phyloP scores from a whole-genome alignment of 208 protist genomes.

The Crithidia bombi region DNA sequence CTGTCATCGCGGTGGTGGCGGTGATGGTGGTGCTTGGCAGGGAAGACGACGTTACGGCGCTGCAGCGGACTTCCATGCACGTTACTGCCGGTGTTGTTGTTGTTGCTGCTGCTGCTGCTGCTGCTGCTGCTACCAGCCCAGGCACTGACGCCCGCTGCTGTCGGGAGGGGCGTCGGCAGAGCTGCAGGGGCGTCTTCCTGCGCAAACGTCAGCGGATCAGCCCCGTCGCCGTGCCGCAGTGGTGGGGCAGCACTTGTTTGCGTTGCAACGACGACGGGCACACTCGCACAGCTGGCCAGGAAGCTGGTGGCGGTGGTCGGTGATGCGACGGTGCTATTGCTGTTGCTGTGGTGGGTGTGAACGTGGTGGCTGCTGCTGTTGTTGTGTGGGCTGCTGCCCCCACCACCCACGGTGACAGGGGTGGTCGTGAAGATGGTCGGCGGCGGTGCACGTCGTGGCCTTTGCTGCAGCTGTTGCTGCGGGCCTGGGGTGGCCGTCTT shows the following conservation, averaged over 20 bases:
- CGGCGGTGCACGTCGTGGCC: background rate
- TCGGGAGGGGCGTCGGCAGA: background rate
- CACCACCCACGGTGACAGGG: background rate
- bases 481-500: background rate
- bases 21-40: background rate
- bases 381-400: background rate
- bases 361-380: no score
- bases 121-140: background rate
- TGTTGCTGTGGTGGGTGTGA: no score
- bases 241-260: background rate
- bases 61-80: background rate
- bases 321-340: background rate
- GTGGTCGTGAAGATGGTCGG: background rate
- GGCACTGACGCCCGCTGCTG: background rate
- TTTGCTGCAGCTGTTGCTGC: background rate
- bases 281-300: slow-evolving; percentile 3
- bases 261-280: slow-evolving; percentile 1
- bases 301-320: slow-evolving; percentile 4
- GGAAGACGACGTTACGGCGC: slow-evolving; percentile 3
- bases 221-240: background rate
- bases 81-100: slow-evolving; percentile 2
- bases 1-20: background rate
- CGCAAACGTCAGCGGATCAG: slow-evolving; percentile 2
- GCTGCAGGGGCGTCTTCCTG: background rate
- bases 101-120: background rate